A percentile compares a stretch with the other conserved stretches of the same genome.
Conservation (phyloP, 768 basidiomycete species). For the Pleurotus tuber-regium region DNA sequence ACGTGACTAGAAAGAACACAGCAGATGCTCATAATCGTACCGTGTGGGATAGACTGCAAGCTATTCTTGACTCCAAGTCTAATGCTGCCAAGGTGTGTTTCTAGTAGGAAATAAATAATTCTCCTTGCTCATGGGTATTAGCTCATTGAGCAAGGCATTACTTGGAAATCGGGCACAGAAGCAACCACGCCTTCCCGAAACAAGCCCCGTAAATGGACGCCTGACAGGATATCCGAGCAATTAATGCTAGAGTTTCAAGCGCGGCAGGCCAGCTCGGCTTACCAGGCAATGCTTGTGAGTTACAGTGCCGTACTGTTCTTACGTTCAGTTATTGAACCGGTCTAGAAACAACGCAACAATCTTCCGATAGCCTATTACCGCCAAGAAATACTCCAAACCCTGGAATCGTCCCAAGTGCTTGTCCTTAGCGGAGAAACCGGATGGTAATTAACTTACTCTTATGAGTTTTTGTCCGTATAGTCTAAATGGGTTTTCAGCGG, state of each 20-base stretch:
- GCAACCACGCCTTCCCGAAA: not conserved
- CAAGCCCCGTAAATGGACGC: constrained; percentile 3
- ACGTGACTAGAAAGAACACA: constrained; percentile 52
- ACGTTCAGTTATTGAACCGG: constrained; percentile 3
- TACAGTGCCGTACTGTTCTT: not conserved
- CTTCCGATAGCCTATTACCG: constrained; percentile 89
- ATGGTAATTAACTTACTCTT: constrained; percentile 26
- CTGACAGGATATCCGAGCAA: constrained; percentile 39
- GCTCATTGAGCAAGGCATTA: not conserved
- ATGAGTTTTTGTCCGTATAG: not conserved
- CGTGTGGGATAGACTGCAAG: constrained; percentile 68
- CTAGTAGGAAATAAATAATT: too few relatives aligned
- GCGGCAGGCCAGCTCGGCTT: constrained; percentile 61
- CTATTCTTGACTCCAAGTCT: constrained; percentile 64
- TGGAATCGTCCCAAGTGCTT: constrained; percentile 78
- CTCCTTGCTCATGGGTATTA: not conserved
- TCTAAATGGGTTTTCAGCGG: constrained; percentile 51
- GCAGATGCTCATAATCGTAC: constrained; percentile 65
- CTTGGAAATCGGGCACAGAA: not conserved
- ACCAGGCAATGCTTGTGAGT: constrained; percentile 88
- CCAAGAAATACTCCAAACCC: constrained; percentile 60
- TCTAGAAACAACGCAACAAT: constrained; percentile 66
- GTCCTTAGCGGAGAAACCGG: constrained; percentile 66
- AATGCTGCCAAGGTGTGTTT: constrained; percentile 36
- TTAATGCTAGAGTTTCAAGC: constrained; percentile 56